Percentiles rank a stretch among this genome's conserved stretches.
Evolutionary conservation across 495 filamentous ascomycete genomes (phyloP).

Genomic region (Penicillium ochrochloron): DNA sequence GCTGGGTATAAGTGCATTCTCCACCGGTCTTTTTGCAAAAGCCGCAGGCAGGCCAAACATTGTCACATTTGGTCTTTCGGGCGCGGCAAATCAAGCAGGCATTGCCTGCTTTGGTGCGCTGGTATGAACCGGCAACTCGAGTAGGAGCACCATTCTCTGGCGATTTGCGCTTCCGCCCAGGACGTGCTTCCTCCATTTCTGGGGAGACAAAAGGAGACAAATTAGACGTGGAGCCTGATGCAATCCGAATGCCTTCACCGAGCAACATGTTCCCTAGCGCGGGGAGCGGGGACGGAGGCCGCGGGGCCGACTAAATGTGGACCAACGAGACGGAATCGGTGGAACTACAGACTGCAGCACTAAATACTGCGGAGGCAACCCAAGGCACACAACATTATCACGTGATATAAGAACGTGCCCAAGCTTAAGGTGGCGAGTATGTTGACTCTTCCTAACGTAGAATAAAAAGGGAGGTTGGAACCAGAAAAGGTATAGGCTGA

Average conservation of each 20-base stretch:
- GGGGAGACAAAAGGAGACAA: not conserved
- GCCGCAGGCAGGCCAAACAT: slow-evolving; percentile 3
- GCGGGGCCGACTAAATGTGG: not conserved
- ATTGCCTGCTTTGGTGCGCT: slow-evolving; percentile 5
- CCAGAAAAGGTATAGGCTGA: too few species aligned
- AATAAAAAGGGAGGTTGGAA: too few species aligned
- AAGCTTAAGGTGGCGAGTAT: too few species aligned
- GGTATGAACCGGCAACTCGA: slow-evolving; percentile 5
- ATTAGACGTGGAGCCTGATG: not conserved
- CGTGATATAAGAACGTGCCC: too few species aligned
- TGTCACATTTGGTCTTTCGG: slow-evolving; percentile 3
- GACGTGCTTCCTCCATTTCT: not conserved
- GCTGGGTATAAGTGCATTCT: slow-evolving; percentile 5
- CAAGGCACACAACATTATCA: too few species aligned
- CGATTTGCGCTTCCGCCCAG: not conserved
- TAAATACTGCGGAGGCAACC: too few species aligned
- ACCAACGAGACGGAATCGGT: not conserved
- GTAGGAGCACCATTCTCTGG: not conserved
- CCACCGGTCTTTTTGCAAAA: slow-evolving; percentile 5
- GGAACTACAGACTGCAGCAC: too few species aligned
- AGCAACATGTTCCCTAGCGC: not conserved
- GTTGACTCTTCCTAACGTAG: too few species aligned
- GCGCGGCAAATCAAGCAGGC: slow-evolving; percentile 1
- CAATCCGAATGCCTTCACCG: not conserved
- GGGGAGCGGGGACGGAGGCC: not conserved